Percentiles rank a stretch among this genome's conserved stretches.
Conservation (phyloP, 2,329 filamentous ascomycete species). For the Diaporthe vexans region DNA sequence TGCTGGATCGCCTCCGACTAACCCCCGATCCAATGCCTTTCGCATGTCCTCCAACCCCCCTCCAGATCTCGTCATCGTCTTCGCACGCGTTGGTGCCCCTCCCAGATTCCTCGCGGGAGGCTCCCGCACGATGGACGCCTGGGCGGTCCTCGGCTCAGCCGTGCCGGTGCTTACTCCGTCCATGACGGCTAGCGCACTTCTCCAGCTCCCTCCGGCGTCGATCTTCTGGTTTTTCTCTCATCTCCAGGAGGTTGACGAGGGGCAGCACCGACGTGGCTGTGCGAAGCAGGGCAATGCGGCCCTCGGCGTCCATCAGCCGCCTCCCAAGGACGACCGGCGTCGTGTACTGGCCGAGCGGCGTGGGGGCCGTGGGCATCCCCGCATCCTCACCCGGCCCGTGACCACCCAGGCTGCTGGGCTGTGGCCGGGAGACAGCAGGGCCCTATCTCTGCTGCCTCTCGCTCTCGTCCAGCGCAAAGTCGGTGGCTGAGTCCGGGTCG, state of each 20-base stretch:
- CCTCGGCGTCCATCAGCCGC: neutral
- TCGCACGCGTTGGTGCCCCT: neutral
- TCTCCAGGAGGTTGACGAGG: neutral
- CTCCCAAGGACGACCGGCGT: neutral
- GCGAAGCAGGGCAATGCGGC: neutral
- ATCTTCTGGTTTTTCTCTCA: neutral
- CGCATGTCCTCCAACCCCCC: neutral
- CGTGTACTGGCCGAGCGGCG: neutral
- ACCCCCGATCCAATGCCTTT: neutral
- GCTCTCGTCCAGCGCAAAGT: slow-evolving; percentile 52
- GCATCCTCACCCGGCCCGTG: slow-evolving; percentile 3
- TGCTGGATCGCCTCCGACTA: neutral
- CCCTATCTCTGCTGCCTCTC: slow-evolving; percentile 41
- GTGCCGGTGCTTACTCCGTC: neutral
- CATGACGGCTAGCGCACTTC: neutral
- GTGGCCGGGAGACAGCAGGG: slow-evolving; percentile 3
- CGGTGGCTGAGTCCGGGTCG: slow-evolving; percentile 56
- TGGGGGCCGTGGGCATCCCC: neutral
- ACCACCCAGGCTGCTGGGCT: neutral
- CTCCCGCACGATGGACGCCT: neutral
- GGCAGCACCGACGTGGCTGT: neutral
- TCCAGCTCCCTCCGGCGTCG: neutral
- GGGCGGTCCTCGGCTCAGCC: neutral
- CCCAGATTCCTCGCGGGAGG: neutral
- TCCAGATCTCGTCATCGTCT: neutral